Base-by-base conservation (phyloP, 768 basidiomycete species). In the Mycena filopes region DNA sequence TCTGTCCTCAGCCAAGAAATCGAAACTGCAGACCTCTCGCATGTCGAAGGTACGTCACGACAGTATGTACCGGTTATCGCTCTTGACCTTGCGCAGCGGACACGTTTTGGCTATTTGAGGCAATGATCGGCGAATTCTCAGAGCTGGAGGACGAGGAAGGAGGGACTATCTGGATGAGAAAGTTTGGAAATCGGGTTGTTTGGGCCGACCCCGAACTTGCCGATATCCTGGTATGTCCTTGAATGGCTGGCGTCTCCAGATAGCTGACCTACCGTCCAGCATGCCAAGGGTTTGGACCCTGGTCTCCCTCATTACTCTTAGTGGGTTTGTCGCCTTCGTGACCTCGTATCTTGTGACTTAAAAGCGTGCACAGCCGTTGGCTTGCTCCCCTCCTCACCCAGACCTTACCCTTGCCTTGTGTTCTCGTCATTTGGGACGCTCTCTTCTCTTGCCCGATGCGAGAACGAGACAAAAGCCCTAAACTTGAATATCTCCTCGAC, bases 41-140 rank as follows among this genome's bases (percentile, higher is more conserved):
- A 93, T 73, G 84, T 83, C 6, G 93, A 94, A 74, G 68, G 68
- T 66, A 33, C 18, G 9, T 48, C 10, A 25, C 36, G 12, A 20
- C 33, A 12, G 31, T 12, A 40, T 29, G 21, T 40, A 8, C 4
- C 9, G 15, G 41, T 33, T 41, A 41, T 21, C 38, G 26, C 2
- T 28, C 36, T 45, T 33, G 41, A 29, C 36, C 20, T 50, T 23
- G 20, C 12, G 43, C 42, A 69, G 92, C 93, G 2, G 93, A 94
- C 70, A 84, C 89, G 0, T 94, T 94, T 74, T 94, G 92, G 93
- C 71, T 93, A 6, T 90, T 94, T 59, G 91, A 93, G 74, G 84
- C 87, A 0, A 81, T 94, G 69, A 78, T 93, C 0, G 87, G 88
- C 28, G 92, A 94, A 71, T 86, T 94, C 51, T 80, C 86, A 1